Base-by-base conservation (phyloP, 1,284 basidiomycete genomes). In the Ustilago hordei region DNA sequence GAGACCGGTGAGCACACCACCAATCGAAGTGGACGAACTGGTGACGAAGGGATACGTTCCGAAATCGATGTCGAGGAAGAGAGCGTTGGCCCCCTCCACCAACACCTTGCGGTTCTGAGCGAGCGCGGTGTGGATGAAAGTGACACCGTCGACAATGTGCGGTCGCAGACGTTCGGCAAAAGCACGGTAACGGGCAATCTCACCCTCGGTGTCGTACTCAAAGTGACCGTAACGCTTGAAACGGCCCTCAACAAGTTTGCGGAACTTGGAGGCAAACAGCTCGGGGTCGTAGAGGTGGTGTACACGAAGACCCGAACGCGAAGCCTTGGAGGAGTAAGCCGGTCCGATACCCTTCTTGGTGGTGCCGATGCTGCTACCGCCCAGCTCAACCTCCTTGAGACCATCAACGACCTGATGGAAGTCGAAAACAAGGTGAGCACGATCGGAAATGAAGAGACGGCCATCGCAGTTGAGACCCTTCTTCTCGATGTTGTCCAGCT, bases 321-420 rank as follows among this genome's bases (percentile, higher is more conserved):
- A 97, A 12, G 97, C 95, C 88, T 99, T 99, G 73, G 93, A 93
- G 61, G 95, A 97, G 89, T 99, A 99, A 12, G 96, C 93, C 88
- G 96, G 96, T 87, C 97, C 96, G 84, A 99, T 98, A 63, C 96
- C 96, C 87, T 93, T 95, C 90, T 93, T 95, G 64, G 96, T 99
- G 50, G 96, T 99, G 55, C 96, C 96, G 86, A 99, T 98, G 87
- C 93, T 88, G 66, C 82, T 92, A 19, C 94, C 94, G 39, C 97
- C 97, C 15, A 98, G 91, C 87, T 99, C 96, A 55, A 95, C 93
- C 87, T 99, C 96, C 87, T 99, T 99, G 83, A 99, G 88, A 17
- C 97, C 97, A 84, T 99, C 97, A 47, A 99, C 97, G 83, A 98
- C 97, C 88, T 99, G 96, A 88, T 99, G 96, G 87, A 99, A 99